Evolutionary conservation across 2,329 filamentous ascomycete genomes (phyloP).

Genomic region (Lachnellula occidentalis): DNA sequence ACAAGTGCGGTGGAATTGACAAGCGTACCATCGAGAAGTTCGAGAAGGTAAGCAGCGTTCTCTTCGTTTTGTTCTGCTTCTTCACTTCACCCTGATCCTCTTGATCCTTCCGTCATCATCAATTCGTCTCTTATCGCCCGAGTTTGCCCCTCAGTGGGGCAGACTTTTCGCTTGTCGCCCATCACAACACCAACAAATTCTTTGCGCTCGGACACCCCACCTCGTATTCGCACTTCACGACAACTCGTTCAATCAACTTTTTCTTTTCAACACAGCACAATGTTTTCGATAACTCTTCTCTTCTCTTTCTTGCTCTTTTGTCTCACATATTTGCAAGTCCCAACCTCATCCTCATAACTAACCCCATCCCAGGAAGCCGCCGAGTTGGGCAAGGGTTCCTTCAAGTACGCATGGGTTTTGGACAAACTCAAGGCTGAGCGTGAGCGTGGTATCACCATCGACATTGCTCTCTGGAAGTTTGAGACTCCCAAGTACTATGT

Average conservation of each 20-base stretch:
- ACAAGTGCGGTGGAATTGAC: constrained; percentile 99
- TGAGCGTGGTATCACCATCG: constrained; percentile 99
- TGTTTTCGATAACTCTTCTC: too few relatives aligned
- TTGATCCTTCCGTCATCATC: constrained; percentile 2
- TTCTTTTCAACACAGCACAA: background rate
- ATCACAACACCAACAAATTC: constrained; percentile 4
- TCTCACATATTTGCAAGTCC: too few relatives aligned
- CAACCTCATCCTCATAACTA: constrained; percentile 10
- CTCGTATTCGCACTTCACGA: constrained; percentile 10
- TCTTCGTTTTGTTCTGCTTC: constrained; percentile 7
- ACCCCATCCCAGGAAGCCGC: constrained; percentile 73
- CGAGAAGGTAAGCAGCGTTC: constrained; percentile 79
- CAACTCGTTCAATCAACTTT: constrained; percentile 1
- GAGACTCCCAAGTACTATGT: constrained; percentile 97
- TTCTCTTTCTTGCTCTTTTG: too few relatives aligned
- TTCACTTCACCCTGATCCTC: constrained; percentile 7
- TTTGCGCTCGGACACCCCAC: constrained; percentile 9
- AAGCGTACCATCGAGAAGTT: constrained; percentile 99
- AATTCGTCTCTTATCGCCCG: constrained; percentile 19
- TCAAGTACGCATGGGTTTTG: constrained; percentile 99
- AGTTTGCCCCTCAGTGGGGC: constrained; percentile 31
- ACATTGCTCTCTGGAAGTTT: constrained; percentile 99
- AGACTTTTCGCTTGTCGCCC: constrained; percentile 19
- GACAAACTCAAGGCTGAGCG: constrained; percentile 99
- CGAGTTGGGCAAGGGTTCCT: constrained; percentile 99